A percentile compares a stretch with the other conserved stretches of the same genome.
Evolutionary conservation across 2,329 filamentous ascomycete species (phyloP).

Genomic region (Cadophora gregata): DNA sequence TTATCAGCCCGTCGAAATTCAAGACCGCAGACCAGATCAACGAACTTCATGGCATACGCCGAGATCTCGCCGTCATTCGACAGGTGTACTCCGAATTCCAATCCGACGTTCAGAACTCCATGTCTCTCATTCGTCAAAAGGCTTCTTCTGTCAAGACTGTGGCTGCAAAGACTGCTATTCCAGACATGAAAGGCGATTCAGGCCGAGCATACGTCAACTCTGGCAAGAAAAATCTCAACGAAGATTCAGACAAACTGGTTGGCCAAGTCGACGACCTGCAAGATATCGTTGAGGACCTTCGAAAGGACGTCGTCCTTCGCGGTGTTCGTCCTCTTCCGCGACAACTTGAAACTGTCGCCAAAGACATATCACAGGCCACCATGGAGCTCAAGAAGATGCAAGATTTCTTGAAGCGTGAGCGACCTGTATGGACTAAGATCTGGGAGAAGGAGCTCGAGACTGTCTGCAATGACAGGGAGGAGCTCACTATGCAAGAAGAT

Average conservation of each 20-base stretch:
- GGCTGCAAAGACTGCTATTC: slow-evolving; percentile 73
- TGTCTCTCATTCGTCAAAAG: slow-evolving; percentile 82
- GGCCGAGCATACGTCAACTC: slow-evolving; percentile 84
- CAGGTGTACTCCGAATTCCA: slow-evolving; percentile 95
- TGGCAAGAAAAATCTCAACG: slow-evolving; percentile 85
- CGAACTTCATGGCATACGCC: slow-evolving; percentile 81
- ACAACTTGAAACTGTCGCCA: slow-evolving; percentile 86
- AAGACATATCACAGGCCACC: slow-evolving; percentile 81
- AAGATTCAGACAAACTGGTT: slow-evolving; percentile 90
- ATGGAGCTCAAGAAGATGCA: slow-evolving; percentile 94
- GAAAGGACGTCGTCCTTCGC: slow-evolving; percentile 93
- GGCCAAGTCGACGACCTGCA: slow-evolving; percentile 96
- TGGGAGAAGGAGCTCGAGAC: slow-evolving; percentile 98
- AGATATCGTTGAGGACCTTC: slow-evolving; percentile 92
- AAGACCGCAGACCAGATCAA: slow-evolving; percentile 64
- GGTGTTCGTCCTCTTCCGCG: slow-evolving; percentile 90
- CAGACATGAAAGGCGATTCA: slow-evolving; percentile 75
- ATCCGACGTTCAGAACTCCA: slow-evolving; percentile 85
- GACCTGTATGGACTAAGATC: slow-evolving; percentile 97
- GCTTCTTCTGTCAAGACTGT: slow-evolving; percentile 80
- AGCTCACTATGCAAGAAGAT: slow-evolving; percentile 96
- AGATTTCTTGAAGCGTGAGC: slow-evolving; percentile 88
- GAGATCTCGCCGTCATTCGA: slow-evolving; percentile 87
- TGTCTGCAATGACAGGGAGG: slow-evolving; percentile 93
- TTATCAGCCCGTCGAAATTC: slow-evolving; percentile 41